These are phyloP conservation scores for Roridomyces roridus DNA, from an alignment of 768 basidiomycete genomes.

Conservation along the genomic window DNA sequence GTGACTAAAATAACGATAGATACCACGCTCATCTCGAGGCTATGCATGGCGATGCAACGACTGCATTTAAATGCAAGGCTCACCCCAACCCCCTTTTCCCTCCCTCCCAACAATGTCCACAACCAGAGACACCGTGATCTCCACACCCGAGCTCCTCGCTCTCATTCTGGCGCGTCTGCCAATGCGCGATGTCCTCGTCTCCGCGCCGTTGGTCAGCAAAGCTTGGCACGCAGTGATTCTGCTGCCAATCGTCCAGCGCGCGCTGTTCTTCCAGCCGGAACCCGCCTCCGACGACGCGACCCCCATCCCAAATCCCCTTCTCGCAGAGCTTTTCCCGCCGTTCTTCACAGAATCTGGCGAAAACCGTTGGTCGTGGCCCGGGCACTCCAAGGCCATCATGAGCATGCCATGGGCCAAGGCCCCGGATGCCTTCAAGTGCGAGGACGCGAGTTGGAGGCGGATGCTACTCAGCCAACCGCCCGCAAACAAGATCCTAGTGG, in stretches of 20 bases:
- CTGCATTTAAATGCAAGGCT: no score
- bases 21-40: no score
- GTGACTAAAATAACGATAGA: no score
- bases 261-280: slow-evolving; percentile 6
- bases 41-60: no score
- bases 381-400: background rate
- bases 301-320: background rate
- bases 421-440: background rate
- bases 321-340: background rate
- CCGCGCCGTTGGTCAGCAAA: background rate
- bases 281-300: background rate
- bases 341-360: background rate
- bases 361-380: background rate
- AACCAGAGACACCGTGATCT: background rate
- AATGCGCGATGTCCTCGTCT: background rate
- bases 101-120: background rate
- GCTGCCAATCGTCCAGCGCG: background rate
- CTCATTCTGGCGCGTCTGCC: background rate
- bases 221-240: background rate
- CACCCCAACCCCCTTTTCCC: no score
- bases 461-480: no score
- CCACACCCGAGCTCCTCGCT: background rate
- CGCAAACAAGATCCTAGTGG: no score
- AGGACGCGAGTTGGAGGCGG: slow-evolving; percentile 2
- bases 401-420: background rate